Conservation (phyloP, 2,329 filamentous ascomycete genomes). For the Xylariaceae sp. region DNA sequence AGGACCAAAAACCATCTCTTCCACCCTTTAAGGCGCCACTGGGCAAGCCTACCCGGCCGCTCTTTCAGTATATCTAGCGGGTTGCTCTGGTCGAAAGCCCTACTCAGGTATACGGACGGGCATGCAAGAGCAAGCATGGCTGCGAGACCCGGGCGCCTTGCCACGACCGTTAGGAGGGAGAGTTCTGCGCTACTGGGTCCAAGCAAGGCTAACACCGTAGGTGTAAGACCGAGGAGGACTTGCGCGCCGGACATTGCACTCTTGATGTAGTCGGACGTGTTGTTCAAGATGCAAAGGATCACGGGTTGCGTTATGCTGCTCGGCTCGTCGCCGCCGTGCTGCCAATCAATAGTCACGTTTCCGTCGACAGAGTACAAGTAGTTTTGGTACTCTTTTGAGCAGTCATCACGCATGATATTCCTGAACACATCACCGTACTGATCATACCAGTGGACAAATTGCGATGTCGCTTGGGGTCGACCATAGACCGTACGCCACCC, state of each 20-base stretch:
- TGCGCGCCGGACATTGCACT: conserved; percentile 8
- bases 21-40: conserved; percentile 4
- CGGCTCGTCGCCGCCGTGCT: neutral
- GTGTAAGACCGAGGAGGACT: conserved; percentile 10
- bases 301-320: conserved; percentile 5
- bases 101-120: conserved; percentile 5
- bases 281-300: conserved; percentile 2
- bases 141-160: conserved; percentile 1
- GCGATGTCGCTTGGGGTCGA: neutral
- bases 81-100: conserved; percentile 1
- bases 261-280: conserved; percentile 12
- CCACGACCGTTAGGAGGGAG: neutral
- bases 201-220: conserved; percentile 9
- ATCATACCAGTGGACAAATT: conserved; percentile 5
- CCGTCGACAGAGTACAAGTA: conserved; percentile 1
- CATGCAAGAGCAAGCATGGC: conserved; percentile 10
- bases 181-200: conserved; percentile 8
- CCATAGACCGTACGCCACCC: neutral
- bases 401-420: neutral
- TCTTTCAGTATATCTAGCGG: conserved; percentile 3
- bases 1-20: neutral
- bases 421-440: conserved; percentile 7
- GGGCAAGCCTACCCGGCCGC: neutral
- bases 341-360: conserved; percentile 2
- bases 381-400: neutral